Conservation (phyloP, 257 asterid species). For the Thymus mandschuricus region DNA sequence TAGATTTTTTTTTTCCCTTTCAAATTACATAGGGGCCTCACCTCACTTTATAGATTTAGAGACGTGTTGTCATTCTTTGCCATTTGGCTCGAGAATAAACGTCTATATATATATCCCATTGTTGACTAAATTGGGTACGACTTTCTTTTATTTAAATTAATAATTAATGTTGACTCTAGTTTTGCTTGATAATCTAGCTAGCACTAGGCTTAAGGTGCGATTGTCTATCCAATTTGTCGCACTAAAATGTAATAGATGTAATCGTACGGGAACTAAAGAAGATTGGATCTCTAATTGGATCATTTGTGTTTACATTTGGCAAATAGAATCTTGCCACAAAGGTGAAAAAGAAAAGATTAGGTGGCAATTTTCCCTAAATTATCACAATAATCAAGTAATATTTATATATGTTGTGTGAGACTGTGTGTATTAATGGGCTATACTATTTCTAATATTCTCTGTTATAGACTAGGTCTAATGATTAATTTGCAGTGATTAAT, state of each 20-base stretch:
- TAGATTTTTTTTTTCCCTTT: too few species aligned
- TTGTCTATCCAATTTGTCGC: neutral
- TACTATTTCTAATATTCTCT: neutral
- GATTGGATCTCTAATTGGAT: neutral
- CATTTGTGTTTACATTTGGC: neutral
- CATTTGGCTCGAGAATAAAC: too few species aligned
- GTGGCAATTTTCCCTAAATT: too few species aligned
- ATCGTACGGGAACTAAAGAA: neutral
- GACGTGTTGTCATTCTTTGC: too few species aligned
- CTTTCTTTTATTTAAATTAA: neutral
- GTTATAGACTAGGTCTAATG: neutral
- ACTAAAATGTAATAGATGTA: neutral
- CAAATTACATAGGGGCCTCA: too few species aligned
- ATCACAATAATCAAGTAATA: too few species aligned
- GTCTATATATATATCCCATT: too few species aligned
- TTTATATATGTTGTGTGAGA: neutral
- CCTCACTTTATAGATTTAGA: too few species aligned
- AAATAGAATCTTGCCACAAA: conserved; percentile 21
- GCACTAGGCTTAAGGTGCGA: neutral
- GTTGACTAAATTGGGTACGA: too few species aligned
- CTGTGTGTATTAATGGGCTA: neutral
- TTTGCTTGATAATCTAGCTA: neutral
- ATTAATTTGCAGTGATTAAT: neutral
- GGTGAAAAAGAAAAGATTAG: neutral
- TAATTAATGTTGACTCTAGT: neutral